Evolutionary conservation across 106 monocot species (phyloP).

Genomic region (Allium fistulosum): DNA sequence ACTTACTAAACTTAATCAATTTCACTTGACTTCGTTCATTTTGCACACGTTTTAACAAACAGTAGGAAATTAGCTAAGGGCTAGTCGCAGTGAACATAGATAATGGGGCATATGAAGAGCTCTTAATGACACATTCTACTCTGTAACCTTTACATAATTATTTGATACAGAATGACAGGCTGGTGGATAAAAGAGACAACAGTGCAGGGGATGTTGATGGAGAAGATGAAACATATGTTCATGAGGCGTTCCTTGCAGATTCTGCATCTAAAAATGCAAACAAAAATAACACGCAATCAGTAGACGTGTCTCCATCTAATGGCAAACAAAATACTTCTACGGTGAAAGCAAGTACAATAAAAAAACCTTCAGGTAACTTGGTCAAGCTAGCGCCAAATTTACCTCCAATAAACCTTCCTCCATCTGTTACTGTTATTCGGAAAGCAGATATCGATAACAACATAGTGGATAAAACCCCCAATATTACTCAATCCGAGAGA

Average conservation of each 20-base stretch:
- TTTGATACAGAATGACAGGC: neutral
- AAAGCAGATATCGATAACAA: conserved; percentile 59
- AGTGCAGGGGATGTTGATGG: conserved; percentile 39
- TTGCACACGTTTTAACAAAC: no score
- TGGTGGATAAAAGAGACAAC: conserved; percentile 46
- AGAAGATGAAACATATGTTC: conserved; percentile 81
- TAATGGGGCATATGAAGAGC: no score
- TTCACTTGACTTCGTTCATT: no score
- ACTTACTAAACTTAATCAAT: no score
- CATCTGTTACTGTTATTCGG: conserved; percentile 81
- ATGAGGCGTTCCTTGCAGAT: conserved; percentile 89
- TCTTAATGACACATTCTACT: no score
- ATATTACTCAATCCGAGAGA: conserved; percentile 17
- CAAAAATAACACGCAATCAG: conserved; percentile 4
- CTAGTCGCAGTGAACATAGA: no score
- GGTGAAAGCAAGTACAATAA: conserved; percentile 4
- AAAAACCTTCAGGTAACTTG: no score
- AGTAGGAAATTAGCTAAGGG: no score
- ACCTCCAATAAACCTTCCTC: conserved; percentile 90
- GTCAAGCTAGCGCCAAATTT: conserved; percentile 91
- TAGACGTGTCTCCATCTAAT: conserved; percentile 18
- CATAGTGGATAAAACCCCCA: conserved; percentile 6
- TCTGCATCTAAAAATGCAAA: conserved; percentile 29
- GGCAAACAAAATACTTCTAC: conserved; percentile 28
- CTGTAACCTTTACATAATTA: no score